phyloP scores from a whole-genome alignment of 2,329 filamentous ascomycete species.

The Trichoderma atrobrunneum region DNA sequence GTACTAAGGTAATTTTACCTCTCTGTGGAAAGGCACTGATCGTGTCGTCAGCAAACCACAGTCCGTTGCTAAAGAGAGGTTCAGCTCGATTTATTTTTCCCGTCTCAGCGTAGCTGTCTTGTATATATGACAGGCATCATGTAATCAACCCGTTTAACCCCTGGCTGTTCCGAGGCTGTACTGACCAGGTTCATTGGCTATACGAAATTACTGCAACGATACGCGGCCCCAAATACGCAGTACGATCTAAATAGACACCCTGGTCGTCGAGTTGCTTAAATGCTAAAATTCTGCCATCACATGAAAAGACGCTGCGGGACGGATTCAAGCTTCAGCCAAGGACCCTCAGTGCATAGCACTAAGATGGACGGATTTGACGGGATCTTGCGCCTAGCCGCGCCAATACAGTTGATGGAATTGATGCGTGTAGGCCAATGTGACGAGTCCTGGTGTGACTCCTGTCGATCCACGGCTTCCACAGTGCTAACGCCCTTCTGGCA shows the following conservation, averaged over 20 bases:
- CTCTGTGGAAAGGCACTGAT: not conserved
- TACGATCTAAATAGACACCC: not conserved
- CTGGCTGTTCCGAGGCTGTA: not conserved
- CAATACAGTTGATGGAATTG: not conserved
- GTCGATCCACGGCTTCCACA: conserved; percentile 1
- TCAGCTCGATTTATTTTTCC: not conserved
- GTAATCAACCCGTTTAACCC: not conserved
- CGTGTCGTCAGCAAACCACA: not conserved
- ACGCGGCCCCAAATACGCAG: not conserved
- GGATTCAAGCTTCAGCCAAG: not conserved
- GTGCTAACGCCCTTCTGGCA: not conserved
- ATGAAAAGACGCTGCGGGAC: not conserved
- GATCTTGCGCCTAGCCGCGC: not conserved
- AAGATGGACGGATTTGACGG: not conserved
- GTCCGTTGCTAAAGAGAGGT: not conserved
- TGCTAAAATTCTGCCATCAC: not conserved
- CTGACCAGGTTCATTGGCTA: not conserved
- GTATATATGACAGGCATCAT: not conserved
- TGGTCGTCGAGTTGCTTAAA: not conserved
- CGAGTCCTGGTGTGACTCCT: conserved; percentile 9
- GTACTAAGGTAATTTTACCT: not conserved
- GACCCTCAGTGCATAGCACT: not conserved
- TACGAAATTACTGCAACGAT: not conserved
- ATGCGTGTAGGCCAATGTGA: not conserved
- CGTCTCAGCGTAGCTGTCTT: not conserved